These are phyloP conservation scores for Rutidosis leptorrhynchoides DNA, from an alignment of 129 eudicot species.

Conservation along the genomic window DNA sequence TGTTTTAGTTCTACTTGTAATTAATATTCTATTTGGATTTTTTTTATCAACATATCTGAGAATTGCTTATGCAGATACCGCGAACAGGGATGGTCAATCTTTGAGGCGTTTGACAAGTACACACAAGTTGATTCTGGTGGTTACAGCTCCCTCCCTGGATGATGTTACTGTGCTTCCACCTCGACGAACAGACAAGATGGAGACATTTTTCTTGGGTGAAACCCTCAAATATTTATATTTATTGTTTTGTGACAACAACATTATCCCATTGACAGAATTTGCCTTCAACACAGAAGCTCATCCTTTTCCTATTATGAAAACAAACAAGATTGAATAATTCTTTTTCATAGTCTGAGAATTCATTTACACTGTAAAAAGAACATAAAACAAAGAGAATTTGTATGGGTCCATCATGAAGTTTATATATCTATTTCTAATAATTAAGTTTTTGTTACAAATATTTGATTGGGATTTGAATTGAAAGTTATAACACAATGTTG, in stretches of 20 bases:
- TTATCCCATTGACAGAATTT: conserved; percentile 64
- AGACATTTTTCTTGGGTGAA: conserved; percentile 95
- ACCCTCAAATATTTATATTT: conserved; percentile 71
- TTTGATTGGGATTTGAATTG: too few species aligned
- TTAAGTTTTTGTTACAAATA: too few species aligned
- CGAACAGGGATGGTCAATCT: conserved; percentile 94
- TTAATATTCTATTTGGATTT: too few species aligned
- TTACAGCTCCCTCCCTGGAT: conserved; percentile 75
- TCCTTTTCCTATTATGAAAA: conserved; percentile 67
- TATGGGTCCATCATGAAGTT: conserved; percentile 21
- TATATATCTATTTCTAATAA: too few species aligned
- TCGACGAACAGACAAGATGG: conserved; percentile 86
- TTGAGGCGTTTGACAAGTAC: conserved; percentile 89
- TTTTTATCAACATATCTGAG: too few species aligned
- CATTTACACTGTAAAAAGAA: conserved; percentile 18
- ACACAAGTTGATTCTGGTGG: conserved; percentile 91
- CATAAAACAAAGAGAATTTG: conserved; percentile 8
- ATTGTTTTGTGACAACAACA: conserved; percentile 45
- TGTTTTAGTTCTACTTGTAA: not conserved
- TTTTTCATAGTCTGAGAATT: conserved; percentile 9
- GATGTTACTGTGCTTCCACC: conserved; percentile 92
- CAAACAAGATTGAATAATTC: conserved; percentile 31
- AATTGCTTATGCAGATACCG: conserved; percentile 87
- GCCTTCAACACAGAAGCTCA: conserved; percentile 93
- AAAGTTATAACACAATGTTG: too few species aligned